Evolutionary conservation across 176 grass and related monocot species (phyloP).

Genomic region (Hsuehochloa calcarea): DNA sequence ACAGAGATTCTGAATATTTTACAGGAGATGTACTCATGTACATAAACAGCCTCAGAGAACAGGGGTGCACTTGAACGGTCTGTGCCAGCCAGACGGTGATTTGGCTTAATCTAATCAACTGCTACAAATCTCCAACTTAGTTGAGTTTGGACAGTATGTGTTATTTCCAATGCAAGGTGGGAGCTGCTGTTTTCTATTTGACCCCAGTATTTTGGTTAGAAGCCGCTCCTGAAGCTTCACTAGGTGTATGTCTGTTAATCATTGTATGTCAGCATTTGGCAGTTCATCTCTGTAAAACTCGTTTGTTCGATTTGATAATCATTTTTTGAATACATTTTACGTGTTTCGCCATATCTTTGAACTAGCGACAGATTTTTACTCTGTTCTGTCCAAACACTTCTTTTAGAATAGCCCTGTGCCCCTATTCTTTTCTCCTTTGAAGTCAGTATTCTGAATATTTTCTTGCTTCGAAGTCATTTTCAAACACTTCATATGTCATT

Average conservation of each 20-base stretch:
- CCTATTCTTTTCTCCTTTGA: not conserved
- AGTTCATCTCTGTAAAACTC: not conserved
- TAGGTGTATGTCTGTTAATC: not conserved
- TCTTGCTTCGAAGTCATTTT: not conserved
- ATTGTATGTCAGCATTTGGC: not conserved
- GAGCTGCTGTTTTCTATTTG: not conserved
- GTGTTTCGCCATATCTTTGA: not conserved
- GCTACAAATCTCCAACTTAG: not conserved
- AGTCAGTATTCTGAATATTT: not conserved
- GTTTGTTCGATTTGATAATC: not conserved
- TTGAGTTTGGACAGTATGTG: not conserved
- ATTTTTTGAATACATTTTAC: not conserved
- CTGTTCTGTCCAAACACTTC: not conserved
- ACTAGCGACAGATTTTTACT: not conserved
- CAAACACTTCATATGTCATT: not conserved
- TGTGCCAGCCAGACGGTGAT: not conserved
- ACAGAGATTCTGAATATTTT: not conserved
- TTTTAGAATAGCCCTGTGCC: not conserved
- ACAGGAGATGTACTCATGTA: not conserved
- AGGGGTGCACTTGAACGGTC: not conserved
- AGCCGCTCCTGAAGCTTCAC: not conserved
- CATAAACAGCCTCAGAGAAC: not conserved
- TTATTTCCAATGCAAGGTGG: not conserved
- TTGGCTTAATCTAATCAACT: constrained; percentile 7
- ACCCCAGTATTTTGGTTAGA: not conserved